Evolutionary conservation across 768 basidiomycete genomes (phyloP).

Genomic region (Leccinum subgranulosum): DNA sequence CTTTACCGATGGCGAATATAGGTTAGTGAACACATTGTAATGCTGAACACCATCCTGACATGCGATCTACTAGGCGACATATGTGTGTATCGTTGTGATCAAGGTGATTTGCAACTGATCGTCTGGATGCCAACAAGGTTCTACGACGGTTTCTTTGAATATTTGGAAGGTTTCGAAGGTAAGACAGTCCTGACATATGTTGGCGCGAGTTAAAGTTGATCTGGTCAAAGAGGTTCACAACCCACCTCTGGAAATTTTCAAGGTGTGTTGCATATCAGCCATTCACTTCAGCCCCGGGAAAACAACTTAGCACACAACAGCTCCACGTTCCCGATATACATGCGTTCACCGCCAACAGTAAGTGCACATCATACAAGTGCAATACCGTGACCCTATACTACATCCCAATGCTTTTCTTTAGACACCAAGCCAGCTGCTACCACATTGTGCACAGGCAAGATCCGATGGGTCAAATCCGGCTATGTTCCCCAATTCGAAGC

Average conservation of each 20-base stretch:
- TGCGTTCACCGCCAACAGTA: slow-evolving; percentile 21
- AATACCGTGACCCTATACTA: no score
- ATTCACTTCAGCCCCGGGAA: no score
- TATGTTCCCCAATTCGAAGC: slow-evolving; percentile 63
- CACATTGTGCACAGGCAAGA: slow-evolving; percentile 48
- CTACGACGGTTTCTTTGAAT: slow-evolving; percentile 29
- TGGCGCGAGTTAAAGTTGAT: neutral
- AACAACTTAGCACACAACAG: slow-evolving; percentile 6
- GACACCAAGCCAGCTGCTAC: slow-evolving; percentile 22
- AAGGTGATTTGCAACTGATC: neutral
- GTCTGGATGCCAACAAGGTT: slow-evolving; percentile 14
- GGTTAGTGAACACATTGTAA: slow-evolving; percentile 23
- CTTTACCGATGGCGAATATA: slow-evolving; percentile 42
- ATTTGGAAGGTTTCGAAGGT: slow-evolving; percentile 27
- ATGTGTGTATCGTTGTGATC: slow-evolving; percentile 14
- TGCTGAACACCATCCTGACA: neutral
- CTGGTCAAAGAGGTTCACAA: slow-evolving; percentile 16
- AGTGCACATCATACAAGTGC: neutral
- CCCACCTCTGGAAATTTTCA: slow-evolving; percentile 27
- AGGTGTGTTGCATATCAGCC: slow-evolving; percentile 4
- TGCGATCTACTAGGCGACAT: slow-evolving; percentile 19
- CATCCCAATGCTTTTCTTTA: no score
- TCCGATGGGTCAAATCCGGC: slow-evolving; percentile 57
- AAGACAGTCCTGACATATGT: neutral
- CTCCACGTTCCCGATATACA: slow-evolving; percentile 26